Evolutionary conservation across 2,329 filamentous ascomycete species (phyloP), one percentile per base, ranked within the genome.

Genomic region (Apiospora koreana): DNA sequence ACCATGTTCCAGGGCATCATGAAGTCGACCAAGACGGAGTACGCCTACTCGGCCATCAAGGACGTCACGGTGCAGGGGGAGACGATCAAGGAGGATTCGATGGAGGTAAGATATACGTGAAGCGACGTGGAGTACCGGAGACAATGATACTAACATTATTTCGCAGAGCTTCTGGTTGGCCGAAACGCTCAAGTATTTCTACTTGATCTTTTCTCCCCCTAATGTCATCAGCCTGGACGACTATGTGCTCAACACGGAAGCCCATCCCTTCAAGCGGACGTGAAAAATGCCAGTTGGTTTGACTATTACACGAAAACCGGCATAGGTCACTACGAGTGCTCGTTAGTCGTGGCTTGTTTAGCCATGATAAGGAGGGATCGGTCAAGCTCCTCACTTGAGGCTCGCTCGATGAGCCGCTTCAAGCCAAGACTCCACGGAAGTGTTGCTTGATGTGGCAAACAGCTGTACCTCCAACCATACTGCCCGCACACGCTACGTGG

Each of bases 121-220:
- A 21, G 18, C 38, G 25, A 65, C 10, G 25, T 2, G 23, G 2
- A 28, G 2, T 8, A 25, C 21, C 35, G 35, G 10, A 3, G 1
- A 12, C 2, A 43, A 18, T 7, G 7, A 31, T 14, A n/a, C 48
- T 35, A 54, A 35, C 31, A 45, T 2, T 16, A 23, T 1, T n/a
- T 18, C 23, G 38, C 14, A 66, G 83, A 91, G 88, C 71, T 93
- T 93, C 75, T 94, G 92, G 90, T 81, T 92, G 75, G 88, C 89
- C 0, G 91, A 94, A 81, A 94, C 91, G n/a, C 80, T 94, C 71
- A 94, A 93, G 80, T 94, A 94, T 74, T 93, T 93, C 71, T 94
- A 91, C 73, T 78, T 94, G 67, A 86, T 93, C 41, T 94, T 93
- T 74, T 89, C 87, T 25, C 86, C 91, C 14, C 89, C 0, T 4